These are phyloP conservation scores for Diplodia scrobiculata DNA, from an alignment of 2,329 filamentous ascomycete species.

Conservation along the genomic window DNA sequence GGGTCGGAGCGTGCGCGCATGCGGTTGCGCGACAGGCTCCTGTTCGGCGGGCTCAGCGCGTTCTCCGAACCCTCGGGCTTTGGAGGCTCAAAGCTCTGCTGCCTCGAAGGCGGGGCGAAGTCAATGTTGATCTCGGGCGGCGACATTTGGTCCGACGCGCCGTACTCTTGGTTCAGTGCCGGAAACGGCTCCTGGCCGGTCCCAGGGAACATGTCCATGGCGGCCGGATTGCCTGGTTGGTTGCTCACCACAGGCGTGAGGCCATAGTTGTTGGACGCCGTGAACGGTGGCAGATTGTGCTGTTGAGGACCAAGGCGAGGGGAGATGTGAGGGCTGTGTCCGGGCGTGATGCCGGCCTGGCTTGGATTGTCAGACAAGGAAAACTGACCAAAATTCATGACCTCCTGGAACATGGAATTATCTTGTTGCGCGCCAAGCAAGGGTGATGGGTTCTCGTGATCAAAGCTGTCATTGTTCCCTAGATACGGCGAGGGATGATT, in stretches of 20 bases:
- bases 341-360: slow-evolving; percentile 58
- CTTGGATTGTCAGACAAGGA: slow-evolving; percentile 68
- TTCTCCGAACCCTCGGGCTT: slow-evolving; percentile 65
- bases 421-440: slow-evolving; percentile 74
- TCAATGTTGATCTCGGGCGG: slow-evolving; percentile 96
- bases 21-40: slow-evolving; percentile 59
- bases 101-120: slow-evolving; percentile 74
- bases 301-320: slow-evolving; percentile 70
- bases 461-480: slow-evolving; percentile 75
- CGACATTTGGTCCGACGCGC: slow-evolving; percentile 73
- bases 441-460: slow-evolving; percentile 75
- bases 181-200: slow-evolving; percentile 53
- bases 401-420: slow-evolving; percentile 71
- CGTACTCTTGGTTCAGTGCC: slow-evolving; percentile 57
- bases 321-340: slow-evolving; percentile 71
- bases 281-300: slow-evolving; percentile 56
- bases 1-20: slow-evolving; percentile 64
- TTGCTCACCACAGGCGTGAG: slow-evolving; percentile 52
- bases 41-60: slow-evolving; percentile 78
- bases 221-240: slow-evolving; percentile 51
- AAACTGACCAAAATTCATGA: slow-evolving; percentile 76
- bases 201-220: slow-evolving; percentile 56
- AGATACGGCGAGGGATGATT: slow-evolving; percentile 82
- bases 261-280: slow-evolving; percentile 50
- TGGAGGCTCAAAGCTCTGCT: slow-evolving; percentile 65